phyloP scores from a whole-genome alignment of 2,329 filamentous ascomycete species.

The Penicillium sp. region DNA sequence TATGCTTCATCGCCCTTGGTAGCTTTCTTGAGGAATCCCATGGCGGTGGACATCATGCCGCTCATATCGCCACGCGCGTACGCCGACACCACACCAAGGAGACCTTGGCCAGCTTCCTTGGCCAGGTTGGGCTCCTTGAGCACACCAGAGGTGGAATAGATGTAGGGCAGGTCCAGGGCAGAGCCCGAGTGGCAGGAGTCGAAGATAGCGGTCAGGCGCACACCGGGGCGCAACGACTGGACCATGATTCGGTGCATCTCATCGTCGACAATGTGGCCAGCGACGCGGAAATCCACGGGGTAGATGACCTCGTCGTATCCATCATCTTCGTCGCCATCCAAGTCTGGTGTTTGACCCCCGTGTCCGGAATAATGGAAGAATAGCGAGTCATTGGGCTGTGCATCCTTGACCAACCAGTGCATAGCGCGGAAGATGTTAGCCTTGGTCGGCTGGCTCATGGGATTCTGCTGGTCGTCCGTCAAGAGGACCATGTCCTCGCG shows the following conservation, averaged over 20 bases:
- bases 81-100: conserved; percentile 64
- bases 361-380: conserved; percentile 97
- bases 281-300: conserved; percentile 65
- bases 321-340: conserved; percentile 72
- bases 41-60: conserved; percentile 73
- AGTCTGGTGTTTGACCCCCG: conserved; percentile 68
- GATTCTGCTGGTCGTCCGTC: conserved; percentile 94
- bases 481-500: conserved; percentile 95
- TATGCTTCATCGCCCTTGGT: conserved; percentile 73
- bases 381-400: conserved; percentile 83
- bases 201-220: conserved; percentile 68
- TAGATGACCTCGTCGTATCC: conserved; percentile 76
- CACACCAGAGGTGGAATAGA: conserved; percentile 63
- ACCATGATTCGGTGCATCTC: conserved; percentile 78
- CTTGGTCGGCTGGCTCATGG: conserved; percentile 95
- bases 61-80: conserved; percentile 81
- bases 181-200: conserved; percentile 66
- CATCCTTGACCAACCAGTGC: conserved; percentile 97
- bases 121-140: conserved; percentile 66
- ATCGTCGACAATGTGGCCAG: conserved; percentile 73
- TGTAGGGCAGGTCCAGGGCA: conserved; percentile 62
- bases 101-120: conserved; percentile 62
- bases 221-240: conserved; percentile 69
- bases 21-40: conserved; percentile 82
- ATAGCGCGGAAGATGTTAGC: conserved; percentile 92